phyloP scores from a whole-genome alignment of 805 yeast species.

The Schwanniomyces occidentalis region DNA sequence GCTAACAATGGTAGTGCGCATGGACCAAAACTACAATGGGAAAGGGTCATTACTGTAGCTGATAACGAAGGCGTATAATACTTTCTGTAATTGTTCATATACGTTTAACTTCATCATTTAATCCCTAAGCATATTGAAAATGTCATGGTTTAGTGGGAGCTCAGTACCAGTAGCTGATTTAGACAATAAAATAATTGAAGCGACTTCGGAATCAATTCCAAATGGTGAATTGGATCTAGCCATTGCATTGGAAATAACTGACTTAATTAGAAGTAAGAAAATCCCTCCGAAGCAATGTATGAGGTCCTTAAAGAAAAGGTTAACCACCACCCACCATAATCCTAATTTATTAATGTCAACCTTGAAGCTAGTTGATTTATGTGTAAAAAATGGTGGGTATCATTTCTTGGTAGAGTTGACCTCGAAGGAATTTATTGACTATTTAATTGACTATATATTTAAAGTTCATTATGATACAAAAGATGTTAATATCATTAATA shows the following conservation, averaged over 20 bases:
- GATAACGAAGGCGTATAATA: conserved; percentile 6
- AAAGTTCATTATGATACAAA: conserved; percentile 38
- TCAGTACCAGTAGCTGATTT: conserved; percentile 38
- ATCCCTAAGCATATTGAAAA: conserved; percentile 12
- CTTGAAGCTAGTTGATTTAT: conserved; percentile 75
- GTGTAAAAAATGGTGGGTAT: conserved; percentile 90
- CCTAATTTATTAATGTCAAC: conserved; percentile 80
- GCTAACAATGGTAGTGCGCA: no score
- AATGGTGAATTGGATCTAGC: conserved; percentile 82
- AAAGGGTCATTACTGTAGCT: no score
- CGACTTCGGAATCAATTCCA: conserved; percentile 89
- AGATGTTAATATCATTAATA: conserved; percentile 21
- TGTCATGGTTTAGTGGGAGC: conserved; percentile 55
- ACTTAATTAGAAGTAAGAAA: conserved; percentile 77
- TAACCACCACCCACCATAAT: conserved; percentile 57
- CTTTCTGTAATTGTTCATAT: background rate
- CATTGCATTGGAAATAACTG: conserved; percentile 80
- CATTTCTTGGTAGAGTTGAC: conserved; percentile 80
- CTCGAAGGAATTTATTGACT: conserved; percentile 83
- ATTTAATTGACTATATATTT: conserved; percentile 53
- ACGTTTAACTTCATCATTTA: background rate
- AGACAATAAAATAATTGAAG: conserved; percentile 67
- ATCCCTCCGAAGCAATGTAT: conserved; percentile 80
- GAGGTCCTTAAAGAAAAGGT: conserved; percentile 76
- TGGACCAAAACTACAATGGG: no score